phyloP scores from a whole-genome alignment of 768 basidiomycete species.

The Xerocomellus dryophilus region DNA sequence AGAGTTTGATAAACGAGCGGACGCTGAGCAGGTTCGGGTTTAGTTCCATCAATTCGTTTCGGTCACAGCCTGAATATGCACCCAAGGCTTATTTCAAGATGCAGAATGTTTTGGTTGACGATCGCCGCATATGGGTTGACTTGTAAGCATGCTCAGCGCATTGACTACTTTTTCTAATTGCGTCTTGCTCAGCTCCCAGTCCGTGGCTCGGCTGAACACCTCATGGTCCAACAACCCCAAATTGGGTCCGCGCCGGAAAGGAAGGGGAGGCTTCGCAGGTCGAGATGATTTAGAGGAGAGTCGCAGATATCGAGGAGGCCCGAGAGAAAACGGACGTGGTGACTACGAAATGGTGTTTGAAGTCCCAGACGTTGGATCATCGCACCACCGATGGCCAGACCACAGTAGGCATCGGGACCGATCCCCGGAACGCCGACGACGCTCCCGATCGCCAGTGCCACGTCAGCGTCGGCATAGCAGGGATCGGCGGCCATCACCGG shows the following conservation, averaged over 20 bases:
- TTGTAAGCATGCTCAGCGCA: conserved; percentile 58
- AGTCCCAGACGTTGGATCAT: conserved; percentile 40
- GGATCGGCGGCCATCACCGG: conserved; percentile 36
- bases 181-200: conserved; percentile 67
- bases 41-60: not conserved
- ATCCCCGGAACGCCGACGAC: conserved; percentile 22
- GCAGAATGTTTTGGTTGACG: conserved; percentile 98
- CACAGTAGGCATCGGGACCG: conserved; percentile 52
- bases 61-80: conserved; percentile 7
- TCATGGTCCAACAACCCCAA: conserved; percentile 79
- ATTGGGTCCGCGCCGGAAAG: conserved; percentile 41
- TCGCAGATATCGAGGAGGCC: conserved; percentile 52
- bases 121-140: conserved; percentile 98
- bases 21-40: conserved; percentile 81
- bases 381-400: conserved; percentile 44
- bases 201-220: conserved; percentile 83
- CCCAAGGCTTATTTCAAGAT: conserved; percentile 95
- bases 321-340: conserved; percentile 30
- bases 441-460: conserved; percentile 24
- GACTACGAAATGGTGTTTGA: conserved; percentile 85
- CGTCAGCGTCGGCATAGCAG: conserved; percentile 26
- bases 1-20: conserved; percentile 91
- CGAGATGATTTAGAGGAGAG: conserved; percentile 74
- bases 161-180: conserved; percentile 17
- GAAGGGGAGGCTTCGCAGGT: conserved; percentile 56